phyloP scores from a whole-genome alignment of 1,139 yeast species.

The Geotrichum fermentans region DNA sequence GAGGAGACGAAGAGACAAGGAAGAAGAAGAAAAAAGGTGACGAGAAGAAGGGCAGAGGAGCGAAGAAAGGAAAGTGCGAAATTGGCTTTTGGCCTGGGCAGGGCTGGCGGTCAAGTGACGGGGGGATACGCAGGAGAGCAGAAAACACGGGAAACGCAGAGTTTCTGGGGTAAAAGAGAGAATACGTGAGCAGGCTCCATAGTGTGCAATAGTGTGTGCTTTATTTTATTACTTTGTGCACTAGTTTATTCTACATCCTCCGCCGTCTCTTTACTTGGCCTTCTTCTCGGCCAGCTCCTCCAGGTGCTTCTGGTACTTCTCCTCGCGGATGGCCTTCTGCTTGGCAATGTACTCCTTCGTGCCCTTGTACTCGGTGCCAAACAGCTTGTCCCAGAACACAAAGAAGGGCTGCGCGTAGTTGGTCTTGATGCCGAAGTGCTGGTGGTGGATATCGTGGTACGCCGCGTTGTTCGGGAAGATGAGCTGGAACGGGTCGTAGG shows the following conservation, averaged over 20 bases:
- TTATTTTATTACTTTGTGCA: neutral
- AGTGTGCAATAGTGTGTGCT: neutral
- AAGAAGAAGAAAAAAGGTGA: too few relatives aligned
- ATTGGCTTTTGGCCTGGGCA: too few relatives aligned
- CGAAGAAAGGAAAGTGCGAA: too few relatives aligned
- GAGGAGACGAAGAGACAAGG: too few relatives aligned
- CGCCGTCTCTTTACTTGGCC: neutral
- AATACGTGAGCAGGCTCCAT: too few relatives aligned
- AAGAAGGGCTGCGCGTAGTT: constrained; percentile 97
- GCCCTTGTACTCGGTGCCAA: constrained; percentile 65
- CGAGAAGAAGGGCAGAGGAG: too few relatives aligned
- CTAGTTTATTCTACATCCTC: too few relatives aligned
- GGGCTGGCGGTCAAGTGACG: too few relatives aligned
- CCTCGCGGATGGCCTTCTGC: constrained; percentile 34
- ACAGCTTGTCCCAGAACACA: constrained; percentile 79
- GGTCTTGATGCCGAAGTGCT: constrained; percentile 87
- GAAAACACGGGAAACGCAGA: neutral
- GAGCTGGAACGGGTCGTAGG: constrained; percentile 82
- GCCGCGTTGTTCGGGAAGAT: constrained; percentile 92
- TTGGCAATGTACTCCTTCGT: constrained; percentile 35
- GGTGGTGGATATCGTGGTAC: constrained; percentile 96
- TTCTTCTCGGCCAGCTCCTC: neutral
- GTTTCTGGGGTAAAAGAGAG: neutral
- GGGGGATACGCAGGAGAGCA: neutral
- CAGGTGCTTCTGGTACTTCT: constrained; percentile 23